phyloP scores from a whole-genome alignment of 1,284 basidiomycete genomes.

The Leccinum subrobustum region DNA sequence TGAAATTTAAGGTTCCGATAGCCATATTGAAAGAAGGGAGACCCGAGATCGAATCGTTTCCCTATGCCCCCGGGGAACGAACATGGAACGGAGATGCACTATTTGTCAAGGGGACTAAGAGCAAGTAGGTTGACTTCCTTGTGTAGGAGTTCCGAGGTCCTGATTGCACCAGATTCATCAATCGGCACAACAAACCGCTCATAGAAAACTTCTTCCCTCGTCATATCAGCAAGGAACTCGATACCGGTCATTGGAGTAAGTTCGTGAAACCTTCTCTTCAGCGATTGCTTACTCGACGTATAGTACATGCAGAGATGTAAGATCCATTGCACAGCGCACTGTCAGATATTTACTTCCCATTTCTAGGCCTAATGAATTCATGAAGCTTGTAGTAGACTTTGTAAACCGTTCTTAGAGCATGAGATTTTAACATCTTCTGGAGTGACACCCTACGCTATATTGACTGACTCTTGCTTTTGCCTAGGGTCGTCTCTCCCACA shows the following conservation, averaged over 20 bases:
- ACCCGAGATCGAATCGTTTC: constrained; percentile 72
- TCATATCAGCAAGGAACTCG: constrained; percentile 50
- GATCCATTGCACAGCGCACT: constrained; percentile 6
- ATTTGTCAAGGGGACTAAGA: constrained; percentile 79
- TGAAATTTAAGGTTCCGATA: constrained; percentile 74
- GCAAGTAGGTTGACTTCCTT: constrained; percentile 49
- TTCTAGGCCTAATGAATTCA: constrained; percentile 48
- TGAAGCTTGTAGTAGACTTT: constrained; percentile 42
- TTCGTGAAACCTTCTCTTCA: not conserved
- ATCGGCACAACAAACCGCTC: constrained; percentile 57
- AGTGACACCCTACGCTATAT: not conserved
- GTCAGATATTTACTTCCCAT: not conserved
- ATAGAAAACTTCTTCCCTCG: constrained; percentile 70
- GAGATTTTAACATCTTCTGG: not conserved
- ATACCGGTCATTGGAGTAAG: constrained; percentile 71
- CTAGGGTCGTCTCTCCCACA: not conserved
- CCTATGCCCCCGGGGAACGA: constrained; percentile 57
- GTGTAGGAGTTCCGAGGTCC: not conserved
- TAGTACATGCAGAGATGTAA: constrained; percentile 63
- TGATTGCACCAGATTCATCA: constrained; percentile 58
- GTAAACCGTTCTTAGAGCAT: constrained; percentile 26
- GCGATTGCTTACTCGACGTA: constrained; percentile 2
- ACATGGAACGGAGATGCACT: constrained; percentile 64
- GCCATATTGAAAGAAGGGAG: constrained; percentile 63
- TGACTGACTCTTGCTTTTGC: not conserved